Conservation (phyloP, 805 yeast genomes). For the Ogataea angusta region DNA sequence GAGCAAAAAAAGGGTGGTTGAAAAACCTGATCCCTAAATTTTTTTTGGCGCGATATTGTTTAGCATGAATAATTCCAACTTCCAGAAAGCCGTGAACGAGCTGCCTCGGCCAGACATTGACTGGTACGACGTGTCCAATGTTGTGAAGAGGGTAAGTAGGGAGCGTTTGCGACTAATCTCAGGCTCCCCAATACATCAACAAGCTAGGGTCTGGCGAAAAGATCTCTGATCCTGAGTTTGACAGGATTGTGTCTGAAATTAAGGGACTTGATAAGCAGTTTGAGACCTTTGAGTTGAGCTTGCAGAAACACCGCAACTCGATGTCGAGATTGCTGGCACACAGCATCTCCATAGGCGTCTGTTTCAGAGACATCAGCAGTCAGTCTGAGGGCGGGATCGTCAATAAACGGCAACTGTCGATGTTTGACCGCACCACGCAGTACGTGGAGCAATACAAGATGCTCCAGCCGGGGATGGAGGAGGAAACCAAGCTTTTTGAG, state of each 20-base stretch:
- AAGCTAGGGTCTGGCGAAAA: slow-evolving; percentile 27
- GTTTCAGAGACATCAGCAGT: slow-evolving; percentile 7
- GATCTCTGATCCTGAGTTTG: slow-evolving; percentile 40
- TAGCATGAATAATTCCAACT: slow-evolving; percentile 1
- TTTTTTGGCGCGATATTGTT: slow-evolving; percentile 4
- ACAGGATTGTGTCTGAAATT: slow-evolving; percentile 18
- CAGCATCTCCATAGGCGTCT: slow-evolving; percentile 13
- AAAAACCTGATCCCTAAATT: slow-evolving; percentile 3
- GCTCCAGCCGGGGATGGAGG: slow-evolving; percentile 16
- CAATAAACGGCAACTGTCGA: slow-evolving; percentile 8
- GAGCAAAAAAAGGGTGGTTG: slow-evolving; percentile 14
- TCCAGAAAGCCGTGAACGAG: slow-evolving; percentile 15
- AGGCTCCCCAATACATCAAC: slow-evolving; percentile 35
- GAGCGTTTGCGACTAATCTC: background rate
- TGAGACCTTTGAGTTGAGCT: slow-evolving; percentile 15
- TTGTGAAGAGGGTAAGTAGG: slow-evolving; percentile 25
- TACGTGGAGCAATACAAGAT: slow-evolving; percentile 13
- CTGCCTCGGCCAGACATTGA: slow-evolving; percentile 24
- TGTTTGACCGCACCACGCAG: slow-evolving; percentile 11
- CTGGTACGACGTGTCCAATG: slow-evolving; percentile 28
- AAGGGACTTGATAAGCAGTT: slow-evolving; percentile 17
- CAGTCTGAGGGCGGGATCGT: slow-evolving; percentile 8
- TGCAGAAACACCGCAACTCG: slow-evolving; percentile 15
- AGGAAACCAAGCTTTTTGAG: slow-evolving; percentile 18
- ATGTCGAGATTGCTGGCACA: slow-evolving; percentile 15